These are phyloP conservation scores for Macrophomina tecta DNA, from an alignment of 2,329 filamentous ascomycete species.

Conservation along the genomic window DNA sequence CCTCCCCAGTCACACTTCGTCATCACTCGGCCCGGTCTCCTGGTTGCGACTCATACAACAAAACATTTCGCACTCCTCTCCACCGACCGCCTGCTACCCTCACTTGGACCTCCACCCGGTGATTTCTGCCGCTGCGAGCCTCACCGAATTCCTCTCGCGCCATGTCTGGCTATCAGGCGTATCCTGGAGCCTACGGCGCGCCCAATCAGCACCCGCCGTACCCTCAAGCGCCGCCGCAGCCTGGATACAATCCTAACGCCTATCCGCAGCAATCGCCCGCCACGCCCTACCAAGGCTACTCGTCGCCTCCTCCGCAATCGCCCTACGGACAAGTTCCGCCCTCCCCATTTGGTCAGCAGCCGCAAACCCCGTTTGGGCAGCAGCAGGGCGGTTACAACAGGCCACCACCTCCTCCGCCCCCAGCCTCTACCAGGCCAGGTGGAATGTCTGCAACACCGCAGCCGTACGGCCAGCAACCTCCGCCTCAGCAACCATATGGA, in stretches of 20 bases:
- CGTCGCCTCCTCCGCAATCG: slow-evolving; percentile 11
- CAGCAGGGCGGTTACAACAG: slow-evolving; percentile 30
- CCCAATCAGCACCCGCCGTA: slow-evolving; percentile 44
- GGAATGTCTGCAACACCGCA: slow-evolving; percentile 8
- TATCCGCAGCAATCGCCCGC: slow-evolving; percentile 22
- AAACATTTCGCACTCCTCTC: slow-evolving; percentile 17
- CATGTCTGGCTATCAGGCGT: slow-evolving; percentile 25
- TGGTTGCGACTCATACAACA: slow-evolving; percentile 15
- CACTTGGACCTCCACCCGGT: background rate
- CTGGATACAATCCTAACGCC: slow-evolving; percentile 29
- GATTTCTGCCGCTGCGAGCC: background rate
- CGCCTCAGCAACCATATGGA: slow-evolving; percentile 35
- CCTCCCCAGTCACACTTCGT: slow-evolving; percentile 22
- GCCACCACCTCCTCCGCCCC: slow-evolving; percentile 23
- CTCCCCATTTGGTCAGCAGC: slow-evolving; percentile 32
- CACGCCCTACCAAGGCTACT: slow-evolving; percentile 17
- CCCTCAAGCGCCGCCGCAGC: slow-evolving; percentile 40
- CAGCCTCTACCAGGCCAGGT: slow-evolving; percentile 8
- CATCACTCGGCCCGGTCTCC: slow-evolving; percentile 26
- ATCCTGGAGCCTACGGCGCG: slow-evolving; percentile 27
- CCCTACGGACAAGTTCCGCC: slow-evolving; percentile 8
- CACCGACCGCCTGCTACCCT: background rate
- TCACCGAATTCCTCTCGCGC: background rate
- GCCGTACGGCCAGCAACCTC: slow-evolving; percentile 32
- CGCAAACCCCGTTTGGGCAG: slow-evolving; percentile 44